phyloP scores from a whole-genome alignment of 192 early-diverging fungal species.

The Entomortierella parvispora region DNA sequence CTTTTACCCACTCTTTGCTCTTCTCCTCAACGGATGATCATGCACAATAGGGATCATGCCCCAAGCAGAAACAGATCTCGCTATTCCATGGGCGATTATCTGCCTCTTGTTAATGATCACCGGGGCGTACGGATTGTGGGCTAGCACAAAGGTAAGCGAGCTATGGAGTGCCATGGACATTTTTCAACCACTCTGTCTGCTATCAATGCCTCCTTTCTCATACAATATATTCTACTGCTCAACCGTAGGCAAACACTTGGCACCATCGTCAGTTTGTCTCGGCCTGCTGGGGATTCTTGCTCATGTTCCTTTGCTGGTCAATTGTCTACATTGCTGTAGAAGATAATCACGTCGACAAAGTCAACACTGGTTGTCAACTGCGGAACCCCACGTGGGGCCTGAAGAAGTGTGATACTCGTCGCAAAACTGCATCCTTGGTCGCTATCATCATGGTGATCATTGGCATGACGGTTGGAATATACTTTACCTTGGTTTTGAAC shows the following conservation, averaged over 20 bases:
- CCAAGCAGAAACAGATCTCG: conserved; percentile 38
- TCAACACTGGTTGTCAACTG: conserved; percentile 13
- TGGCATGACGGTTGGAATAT: conserved; percentile 18
- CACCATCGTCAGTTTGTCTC: conserved; percentile 45
- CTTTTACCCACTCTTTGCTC: too few species aligned
- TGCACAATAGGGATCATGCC: conserved; percentile 50
- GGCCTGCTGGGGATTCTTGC: conserved; percentile 38
- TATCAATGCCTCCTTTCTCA: too few species aligned
- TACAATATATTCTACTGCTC: not conserved
- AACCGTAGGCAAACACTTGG: conserved; percentile 26
- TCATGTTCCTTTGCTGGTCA: conserved; percentile 45
- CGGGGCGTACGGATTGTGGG: conserved; percentile 28
- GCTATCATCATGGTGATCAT: conserved; percentile 28
- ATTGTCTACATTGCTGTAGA: conserved; percentile 42
- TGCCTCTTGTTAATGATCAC: conserved; percentile 25
- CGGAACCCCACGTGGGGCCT: not conserved
- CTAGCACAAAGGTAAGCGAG: conserved; percentile 2
- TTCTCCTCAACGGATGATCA: too few species aligned
- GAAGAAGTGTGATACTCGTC: conserved; percentile 8
- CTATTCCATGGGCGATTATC: conserved; percentile 34
- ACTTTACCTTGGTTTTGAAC: conserved; percentile 18
- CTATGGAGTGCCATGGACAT: too few species aligned
- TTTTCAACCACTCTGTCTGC: too few species aligned
- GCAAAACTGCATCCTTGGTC: conserved; percentile 3
- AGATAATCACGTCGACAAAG: conserved; percentile 18